phyloP scores from a whole-genome alignment of 1,284 basidiomycete species.

The Paramarasmius palmivorus region DNA sequence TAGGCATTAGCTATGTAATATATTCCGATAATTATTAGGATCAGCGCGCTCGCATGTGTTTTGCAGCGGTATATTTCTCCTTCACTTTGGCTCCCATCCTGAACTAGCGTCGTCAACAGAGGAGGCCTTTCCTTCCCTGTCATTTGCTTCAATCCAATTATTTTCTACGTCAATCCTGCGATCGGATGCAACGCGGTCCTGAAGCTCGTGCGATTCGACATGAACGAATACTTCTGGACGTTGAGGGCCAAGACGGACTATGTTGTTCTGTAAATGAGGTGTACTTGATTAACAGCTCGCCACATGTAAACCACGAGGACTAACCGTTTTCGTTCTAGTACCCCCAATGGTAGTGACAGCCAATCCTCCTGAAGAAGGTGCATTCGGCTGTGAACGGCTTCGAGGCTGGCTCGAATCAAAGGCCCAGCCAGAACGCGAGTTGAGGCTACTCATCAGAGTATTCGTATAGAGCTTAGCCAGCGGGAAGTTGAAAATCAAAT shows the following conservation, averaged over 20 bases:
- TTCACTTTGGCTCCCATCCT: too few relatives aligned
- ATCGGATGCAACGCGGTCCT: too few relatives aligned
- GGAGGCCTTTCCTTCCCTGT: too few relatives aligned
- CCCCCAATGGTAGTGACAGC: neutral
- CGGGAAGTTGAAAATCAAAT: neutral
- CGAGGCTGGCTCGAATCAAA: neutral
- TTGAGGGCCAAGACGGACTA: neutral
- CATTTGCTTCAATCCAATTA: too few relatives aligned
- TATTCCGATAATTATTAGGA: too few relatives aligned
- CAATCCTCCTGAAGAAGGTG: neutral
- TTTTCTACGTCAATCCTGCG: too few relatives aligned
- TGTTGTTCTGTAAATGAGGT: neutral
- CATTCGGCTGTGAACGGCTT: neutral
- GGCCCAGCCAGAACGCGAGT: neutral
- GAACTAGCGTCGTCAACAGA: too few relatives aligned
- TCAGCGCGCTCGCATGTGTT: too few relatives aligned
- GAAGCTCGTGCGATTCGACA: neutral
- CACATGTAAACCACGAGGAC: neutral
- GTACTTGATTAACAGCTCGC: neutral
- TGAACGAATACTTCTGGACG: neutral
- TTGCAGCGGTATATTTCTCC: too few relatives aligned
- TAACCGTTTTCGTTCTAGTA: neutral
- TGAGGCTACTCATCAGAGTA: neutral
- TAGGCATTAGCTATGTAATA: too few relatives aligned
- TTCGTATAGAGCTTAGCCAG: neutral